Base-by-base conservation (phyloP, 2,329 filamentous ascomycete genomes). In the Colletotrichum cereale region DNA sequence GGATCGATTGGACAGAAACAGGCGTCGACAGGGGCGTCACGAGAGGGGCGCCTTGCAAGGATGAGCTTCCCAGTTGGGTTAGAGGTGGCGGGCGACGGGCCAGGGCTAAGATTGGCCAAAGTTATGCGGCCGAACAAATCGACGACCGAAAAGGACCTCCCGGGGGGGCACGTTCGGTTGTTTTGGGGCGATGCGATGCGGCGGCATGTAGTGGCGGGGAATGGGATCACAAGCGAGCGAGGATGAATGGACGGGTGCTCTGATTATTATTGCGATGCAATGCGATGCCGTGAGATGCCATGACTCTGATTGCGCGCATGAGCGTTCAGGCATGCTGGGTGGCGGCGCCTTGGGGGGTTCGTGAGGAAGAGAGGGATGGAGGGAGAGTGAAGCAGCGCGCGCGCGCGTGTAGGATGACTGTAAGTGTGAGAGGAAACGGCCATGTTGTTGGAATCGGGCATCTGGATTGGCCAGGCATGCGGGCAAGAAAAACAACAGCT, bases 131-230 rank as follows among this genome's bases (percentile, higher is more conserved):
- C 48, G 31, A 38, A 66, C 47, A 56, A 58, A 52, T 26, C 65
- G 47, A 24, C 26, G 24, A 34, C 44, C n/a, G 16, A 62, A 56
- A 62, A 60, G 38, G 31, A 62, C 34, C 52, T 63, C n/a, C n/a
- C 11, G 36, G 36, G 34, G 34, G 40, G 42, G 64, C 57, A 47
- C 62, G 34, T 63, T 56, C 31, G 44, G 36, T 67, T 55, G 64
- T 66, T 72, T 71, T 69, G 47, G 16, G 56, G 56, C 47, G 42
- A 52, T 67, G 42, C 36, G 56, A 67, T 71, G 56, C 57, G 57
- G 68, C 57, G 64, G 57, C 67, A 68, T 67, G 52, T 42, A 68
- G 63, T 71, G 68, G 64, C 69, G 65, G 69, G 58, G 58, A 64
- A 50, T 47, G 58, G 26, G 24, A 16, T 18, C 36, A 44, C 38